Evolutionary conservation across 75 land plant species (phyloP), one percentile per base, ranked within the genome.

Genomic region (Larix kaempferi): DNA sequence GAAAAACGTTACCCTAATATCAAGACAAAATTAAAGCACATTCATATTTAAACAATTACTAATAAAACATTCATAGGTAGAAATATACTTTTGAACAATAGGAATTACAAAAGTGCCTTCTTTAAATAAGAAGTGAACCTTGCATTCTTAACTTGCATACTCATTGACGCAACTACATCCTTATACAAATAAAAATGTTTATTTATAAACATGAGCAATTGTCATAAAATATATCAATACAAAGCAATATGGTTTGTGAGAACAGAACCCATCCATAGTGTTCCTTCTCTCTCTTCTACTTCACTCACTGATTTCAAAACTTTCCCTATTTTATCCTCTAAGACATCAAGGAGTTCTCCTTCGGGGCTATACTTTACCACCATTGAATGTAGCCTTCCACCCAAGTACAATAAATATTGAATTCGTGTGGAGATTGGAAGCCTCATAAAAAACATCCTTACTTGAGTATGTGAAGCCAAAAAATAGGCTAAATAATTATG

Each of bases 221-320:
- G 12, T 10, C 54, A 49, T 49, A 49, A 49, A 49, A 49, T 49
- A 49, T 49, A 49, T 49, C 54, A 62, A 78, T 54, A 78, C 22
- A 78, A 54, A 49, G 87, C 86, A 49, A 87, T 75, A 59, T 78
- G 86, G 67, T 80, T 76, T 33, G 79, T 33, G 21, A 84, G 13
- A 37, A 84, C 91, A 44, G 89, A 80, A 16, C 89, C 89, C 37
- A 89, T 39, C 79, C 82, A 89, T 21, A 87, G 80, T 55, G 52
- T 80, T 26, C 86, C 86, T 62, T 87, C 86, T 37, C 80, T 91
- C 44, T 89, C 89, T 75, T 87, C 86, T 5, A 84, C 89, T 75
- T 89, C 91, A 62, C 89, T 89, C 6, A 89, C 82, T 8, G 35
- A 54, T 66, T 76, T 81, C 79, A 87, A 77, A 56, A 81, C 84